Base-by-base conservation (phyloP, 805 yeast genomes). In the Pachysolen tannophilus region DNA sequence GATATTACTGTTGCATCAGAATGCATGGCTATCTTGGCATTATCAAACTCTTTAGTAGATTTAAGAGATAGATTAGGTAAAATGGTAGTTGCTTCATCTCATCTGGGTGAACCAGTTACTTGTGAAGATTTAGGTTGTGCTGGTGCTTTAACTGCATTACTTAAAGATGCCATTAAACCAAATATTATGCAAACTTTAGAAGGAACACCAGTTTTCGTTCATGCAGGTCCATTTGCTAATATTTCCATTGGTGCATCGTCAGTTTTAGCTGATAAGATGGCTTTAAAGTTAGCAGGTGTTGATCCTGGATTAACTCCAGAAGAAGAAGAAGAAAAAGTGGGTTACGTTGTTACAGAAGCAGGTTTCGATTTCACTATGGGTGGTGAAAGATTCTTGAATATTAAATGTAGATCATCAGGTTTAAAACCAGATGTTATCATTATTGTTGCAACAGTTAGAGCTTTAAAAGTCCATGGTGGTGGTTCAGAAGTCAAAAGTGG, bases 331-430 rank as follows among this genome's bases (percentile, higher is more conserved):
- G 50, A 49, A 63, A 42, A 76, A 35, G 65, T 67, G 42, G 97
- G 97, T 46, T 90, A 75, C 55, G 97, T 87, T 37, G 85, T 90
- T 42, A 90, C 98, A 33, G 98, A 90, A 61, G 97, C 97, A 26
- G 98, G 98, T 35, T 90, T 90, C 63, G 97, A 90, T 61, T 90
- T 92, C 69, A 90, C 97, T 32, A 90, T 90, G 97, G 98, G 98
- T 46, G 97, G 97, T 48, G 98, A 90, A 67, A 75, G 97, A 52
- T 90, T 90, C 65, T 75, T 90, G 62, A 86, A 90, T 67, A 90
- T 90, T 60, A 90, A 90, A 66, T 87, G 97, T 60, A 79, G 97
- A 57, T 72, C 94, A 14, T 82, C 94, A 26, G 96, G 95, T 4
- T 69, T 83, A 39, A 63, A 69, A 26, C 97, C 97, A 26, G 94